Evolutionary conservation across 2,329 filamentous ascomycete species (phyloP), one percentile per base, ranked within the genome.

Genomic region (Lojkania enalia): DNA sequence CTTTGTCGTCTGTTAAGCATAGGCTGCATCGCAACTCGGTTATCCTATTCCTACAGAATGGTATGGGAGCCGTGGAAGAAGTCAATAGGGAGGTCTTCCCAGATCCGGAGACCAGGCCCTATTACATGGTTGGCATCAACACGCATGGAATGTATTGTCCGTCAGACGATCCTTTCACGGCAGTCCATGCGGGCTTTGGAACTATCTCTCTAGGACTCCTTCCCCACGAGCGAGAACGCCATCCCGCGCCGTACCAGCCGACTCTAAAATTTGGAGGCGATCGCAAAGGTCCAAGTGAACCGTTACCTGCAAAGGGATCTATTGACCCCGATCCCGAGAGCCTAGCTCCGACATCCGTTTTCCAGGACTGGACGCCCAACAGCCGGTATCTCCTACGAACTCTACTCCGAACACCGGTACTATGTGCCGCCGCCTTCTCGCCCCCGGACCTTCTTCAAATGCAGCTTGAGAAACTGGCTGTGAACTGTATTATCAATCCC

Each of bases 21-120:
- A 81, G 88, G 7, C 71, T 95, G n/a, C 77, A 80, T 32, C 74
- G 79, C 2, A 73, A 82, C 20, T 89, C 86, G 1, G 87, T 88
- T 0, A 79, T 96, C 5, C 83, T 87, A 47, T 80, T 95, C 43
- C 68, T 95, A 44, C 86, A 90, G 44, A 88, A 92, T 51, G 90
- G 91, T 1, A 81, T 97, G 69, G 92, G 94, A 0, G 74, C 90
- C 1, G 76, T 90, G n/a, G 90, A 97, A 37, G 79, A 84, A 37
- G 77, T 96, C 30, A 90, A 89, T 57, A 70, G 78, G 23, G 69
- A 78, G 9, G 67, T 95, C 20, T 96, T 96, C 55, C 78, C 81
- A 0, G 80, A 91, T 49, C 76, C 80, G 0, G 65, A 71, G 1
- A 75, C 72, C 0, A 79, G 87, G 19, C 94, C 94, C 2, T 82